Percentiles rank a stretch among this genome's conserved stretches.
Conservation (phyloP, 768 basidiomycete species). For the Xerocomus brunneocitrinus region DNA sequence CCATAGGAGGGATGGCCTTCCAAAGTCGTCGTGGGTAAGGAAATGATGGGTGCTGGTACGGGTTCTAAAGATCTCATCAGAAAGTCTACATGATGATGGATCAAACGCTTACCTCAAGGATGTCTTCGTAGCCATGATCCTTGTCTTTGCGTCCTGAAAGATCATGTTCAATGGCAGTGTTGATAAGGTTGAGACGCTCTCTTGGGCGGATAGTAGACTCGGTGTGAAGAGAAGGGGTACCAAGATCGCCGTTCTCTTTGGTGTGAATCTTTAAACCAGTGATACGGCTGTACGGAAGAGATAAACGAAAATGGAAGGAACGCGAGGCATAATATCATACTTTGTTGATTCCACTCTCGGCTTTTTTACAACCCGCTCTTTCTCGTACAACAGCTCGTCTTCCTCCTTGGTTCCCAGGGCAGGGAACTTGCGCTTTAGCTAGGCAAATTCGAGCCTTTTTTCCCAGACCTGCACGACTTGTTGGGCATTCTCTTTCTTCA, state of each 20-base stretch:
- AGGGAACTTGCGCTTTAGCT: constrained; percentile 75
- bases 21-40: constrained; percentile 63
- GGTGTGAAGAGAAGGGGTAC: constrained; percentile 36
- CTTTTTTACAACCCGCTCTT: constrained; percentile 60
- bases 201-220: constrained; percentile 57
- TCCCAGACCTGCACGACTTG: constrained; percentile 72
- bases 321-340: constrained; percentile 1
- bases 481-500: constrained; percentile 64
- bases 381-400: constrained; percentile 70
- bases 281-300: constrained; percentile 35
- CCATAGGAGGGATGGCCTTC: constrained; percentile 50
- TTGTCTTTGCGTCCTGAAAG: constrained; percentile 61
- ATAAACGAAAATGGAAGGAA: background rate
- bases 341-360: constrained; percentile 34
- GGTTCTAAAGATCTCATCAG: constrained; percentile 42
- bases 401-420: constrained; percentile 57
- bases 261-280: constrained; percentile 52
- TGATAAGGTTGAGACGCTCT: constrained; percentile 58
- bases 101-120: constrained; percentile 59
- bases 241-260: constrained; percentile 39
- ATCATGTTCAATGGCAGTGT: constrained; percentile 53
- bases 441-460: constrained; percentile 65
- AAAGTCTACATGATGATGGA: background rate
- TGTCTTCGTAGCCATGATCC: constrained; percentile 84
- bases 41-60: constrained; percentile 62